Evolutionary conservation across 805 yeast species (phyloP).

Genomic region (Starmerella apis): DNA sequence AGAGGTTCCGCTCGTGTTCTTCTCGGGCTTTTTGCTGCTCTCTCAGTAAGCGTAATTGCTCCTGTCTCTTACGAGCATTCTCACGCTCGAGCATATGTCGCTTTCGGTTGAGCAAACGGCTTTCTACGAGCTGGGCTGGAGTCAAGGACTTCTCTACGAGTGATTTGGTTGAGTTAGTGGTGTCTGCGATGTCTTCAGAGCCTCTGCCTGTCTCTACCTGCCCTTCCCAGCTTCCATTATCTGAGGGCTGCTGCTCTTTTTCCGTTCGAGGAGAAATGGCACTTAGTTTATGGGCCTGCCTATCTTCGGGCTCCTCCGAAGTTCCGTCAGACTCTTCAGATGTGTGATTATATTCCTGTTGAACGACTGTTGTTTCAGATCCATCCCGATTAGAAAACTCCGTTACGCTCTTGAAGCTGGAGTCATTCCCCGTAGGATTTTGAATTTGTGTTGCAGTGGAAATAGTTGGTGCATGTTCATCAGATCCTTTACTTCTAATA

Average conservation of each 20-base stretch:
- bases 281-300: background rate
- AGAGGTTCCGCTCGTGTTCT: background rate
- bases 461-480: background rate
- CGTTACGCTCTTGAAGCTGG: no score
- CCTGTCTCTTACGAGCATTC: background rate
- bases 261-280: no score
- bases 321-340: constrained; percentile 3
- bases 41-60: background rate
- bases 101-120: background rate
- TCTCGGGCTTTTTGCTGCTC: background rate
- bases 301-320: background rate
- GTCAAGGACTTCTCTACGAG: background rate
- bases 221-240: no score
- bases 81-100: background rate
- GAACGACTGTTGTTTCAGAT: background rate
- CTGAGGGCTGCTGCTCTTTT: no score
- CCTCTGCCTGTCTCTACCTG: no score
- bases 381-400: no score
- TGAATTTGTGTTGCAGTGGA: no score
- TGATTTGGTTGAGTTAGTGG: background rate
- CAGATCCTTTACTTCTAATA: no score
- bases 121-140: background rate
- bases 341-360: background rate
- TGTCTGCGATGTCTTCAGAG: no score
- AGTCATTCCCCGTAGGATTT: no score